Base-by-base conservation (phyloP, 2,329 filamentous ascomycete genomes). In the Setomelanomma holmii region DNA sequence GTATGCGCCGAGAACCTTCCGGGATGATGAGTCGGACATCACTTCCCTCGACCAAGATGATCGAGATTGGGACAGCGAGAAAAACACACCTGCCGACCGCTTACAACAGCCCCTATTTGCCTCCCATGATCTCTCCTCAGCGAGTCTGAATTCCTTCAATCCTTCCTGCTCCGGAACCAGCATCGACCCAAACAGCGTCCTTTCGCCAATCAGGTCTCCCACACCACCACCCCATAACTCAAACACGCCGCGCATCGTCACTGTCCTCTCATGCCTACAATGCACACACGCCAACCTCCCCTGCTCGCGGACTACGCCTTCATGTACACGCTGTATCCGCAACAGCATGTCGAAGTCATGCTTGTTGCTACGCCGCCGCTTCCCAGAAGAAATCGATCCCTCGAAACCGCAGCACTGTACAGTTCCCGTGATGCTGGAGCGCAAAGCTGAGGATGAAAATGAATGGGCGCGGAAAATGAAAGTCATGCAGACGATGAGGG, bases 201-300 rank as follows among this genome's bases (percentile, higher is more conserved):
- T 23, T 35, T 34, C 19, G n/a, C 22, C 22, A 5, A 40, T 27
- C 6, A 16, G 22, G 23, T 22, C 19, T 16, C 24, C 16, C 20
- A 4, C 5, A 21, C 11, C 22, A 52, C n/a, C 45, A 60, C 7
- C 39, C 46, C 2, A 8, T 47, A 53, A 2, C 50, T 19, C 49
- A 1, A 20, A 48, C 12, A 27, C 27, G 5, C 51, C 56, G 1
- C 53, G 52, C 12, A 42, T 66, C n/a, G 53, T 69, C 1, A 61
- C 41, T 23, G 35, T 74, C 5, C 63, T 60, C 5, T 71, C 70
- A 3, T 74, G 71, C 17, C 54, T 67, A 0, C 68, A 73, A 51
- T 74, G 71, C 54, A 63, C 53, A 1, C 57, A 67, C 17, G 45
- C 55, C 1, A 33, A 44, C 2, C 58, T 74, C 2, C 61, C 63